Evolutionary conservation across 164 flowering plant genomes (phyloP), one percentile per base, ranked within the genome.

Genomic region (Liquidambar formosana): DNA sequence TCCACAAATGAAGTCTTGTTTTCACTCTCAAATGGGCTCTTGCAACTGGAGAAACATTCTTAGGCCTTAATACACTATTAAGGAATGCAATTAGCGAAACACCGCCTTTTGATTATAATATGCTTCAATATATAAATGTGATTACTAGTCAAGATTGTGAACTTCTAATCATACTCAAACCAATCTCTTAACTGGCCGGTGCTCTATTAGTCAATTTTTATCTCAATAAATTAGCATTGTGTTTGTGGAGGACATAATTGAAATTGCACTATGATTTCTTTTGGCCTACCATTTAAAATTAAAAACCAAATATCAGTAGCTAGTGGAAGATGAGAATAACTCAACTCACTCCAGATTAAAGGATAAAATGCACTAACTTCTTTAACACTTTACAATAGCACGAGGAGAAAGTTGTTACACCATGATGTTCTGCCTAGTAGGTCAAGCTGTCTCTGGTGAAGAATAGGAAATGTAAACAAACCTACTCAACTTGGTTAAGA

Each of bases 311-410:
- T 52, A 67, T n/a, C 57, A 54, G 41, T 2, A 67, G 65, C 53
- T 27, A 73, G 77, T 79, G 79, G 77, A 71, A 68, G 75, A 51
- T 66, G 49, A 59, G 58, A 27, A 19, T 26, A 53, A 69, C 66
- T 60, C 70, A 66, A 61, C 66, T 61, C 71, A 61, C 65, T 61
- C 57, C 41, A 64, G 18, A n/a, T 48, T 49, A 14, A 64, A 22
- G 23, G 33, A 44, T 21, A 25, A 45, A 54, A 54, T 49, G 53
- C 16, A 49, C 53, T 49, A n/a, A 33, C 41, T 6, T 33, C 41
- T 33, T 33, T 33, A 2, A 2, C 41, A 2, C n/a, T n/a, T 15
- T 16, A 1, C 53, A 49, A 1, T 49, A 13, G 53, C 19, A 49
- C n/a, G 14, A 15, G 19, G 27, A 52, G 47, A 65, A 57, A 57